Evolutionary conservation across 139 green algal genomes (phyloP).

Genomic region (Astrephomene gubernaculifera): DNA sequence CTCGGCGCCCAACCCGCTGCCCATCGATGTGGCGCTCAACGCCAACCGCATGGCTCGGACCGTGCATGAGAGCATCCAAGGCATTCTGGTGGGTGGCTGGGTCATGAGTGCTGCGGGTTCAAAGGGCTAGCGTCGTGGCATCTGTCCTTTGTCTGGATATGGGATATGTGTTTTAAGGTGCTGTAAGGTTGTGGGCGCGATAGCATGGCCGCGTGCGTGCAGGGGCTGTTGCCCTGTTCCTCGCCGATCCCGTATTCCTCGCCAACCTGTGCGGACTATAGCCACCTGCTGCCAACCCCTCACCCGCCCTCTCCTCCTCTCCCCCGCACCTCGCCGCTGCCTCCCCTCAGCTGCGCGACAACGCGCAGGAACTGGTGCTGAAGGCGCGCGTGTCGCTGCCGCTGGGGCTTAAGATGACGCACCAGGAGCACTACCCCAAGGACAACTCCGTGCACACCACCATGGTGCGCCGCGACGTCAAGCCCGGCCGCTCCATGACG

Average conservation of each 20-base stretch:
- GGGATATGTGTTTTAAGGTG: not conserved
- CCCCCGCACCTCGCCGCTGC: too few relatives aligned
- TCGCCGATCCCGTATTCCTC: too few relatives aligned
- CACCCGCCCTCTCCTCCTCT: too few relatives aligned
- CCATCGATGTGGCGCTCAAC: conserved; percentile 57
- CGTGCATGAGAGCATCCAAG: conserved; percentile 59
- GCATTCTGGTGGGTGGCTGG: conserved; percentile 49
- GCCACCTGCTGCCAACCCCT: too few relatives aligned
- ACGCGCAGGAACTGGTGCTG: not conserved
- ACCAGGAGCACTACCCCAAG: conserved; percentile 41
- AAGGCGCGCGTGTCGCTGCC: conserved; percentile 36
- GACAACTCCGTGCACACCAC: conserved; percentile 2
- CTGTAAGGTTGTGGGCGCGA: too few relatives aligned
- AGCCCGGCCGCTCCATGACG: conserved; percentile 3
- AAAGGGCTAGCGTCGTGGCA: conserved; percentile 7
- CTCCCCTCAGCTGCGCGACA: conserved; percentile 4
- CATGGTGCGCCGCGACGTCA: conserved; percentile 40
- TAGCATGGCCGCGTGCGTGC: too few relatives aligned
- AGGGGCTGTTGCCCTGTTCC: too few relatives aligned
- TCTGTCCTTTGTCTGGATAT: not conserved
- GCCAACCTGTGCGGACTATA: too few relatives aligned
- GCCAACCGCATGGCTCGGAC: conserved; percentile 38
- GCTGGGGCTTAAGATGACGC: conserved; percentile 18
- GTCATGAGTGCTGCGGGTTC: not conserved
- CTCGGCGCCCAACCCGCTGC: conserved; percentile 56